Evolutionary conservation across 2,329 filamentous ascomycete genomes (phyloP).

Genomic region (Trichoderma aggressivum): DNA sequence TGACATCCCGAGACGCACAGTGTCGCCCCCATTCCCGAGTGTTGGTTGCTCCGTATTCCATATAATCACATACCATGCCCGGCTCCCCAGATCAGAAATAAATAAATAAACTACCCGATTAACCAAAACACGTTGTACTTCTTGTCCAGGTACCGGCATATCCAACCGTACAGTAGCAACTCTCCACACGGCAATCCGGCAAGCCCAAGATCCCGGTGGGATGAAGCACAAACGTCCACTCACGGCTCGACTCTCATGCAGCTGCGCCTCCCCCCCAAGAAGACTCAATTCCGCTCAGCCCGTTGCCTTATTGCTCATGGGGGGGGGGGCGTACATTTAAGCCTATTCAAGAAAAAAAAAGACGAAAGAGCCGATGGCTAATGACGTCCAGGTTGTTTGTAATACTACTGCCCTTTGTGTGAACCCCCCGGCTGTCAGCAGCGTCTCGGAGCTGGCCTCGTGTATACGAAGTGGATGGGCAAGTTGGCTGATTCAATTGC

Average conservation of each 20-base stretch:
- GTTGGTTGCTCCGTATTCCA: neutral
- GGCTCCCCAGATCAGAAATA: neutral
- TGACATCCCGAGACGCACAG: neutral
- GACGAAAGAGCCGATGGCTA: neutral
- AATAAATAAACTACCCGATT: neutral
- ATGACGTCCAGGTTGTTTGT: neutral
- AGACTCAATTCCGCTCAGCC: neutral
- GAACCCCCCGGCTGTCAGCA: neutral
- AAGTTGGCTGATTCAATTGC: neutral
- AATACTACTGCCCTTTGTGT: neutral
- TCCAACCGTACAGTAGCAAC: neutral
- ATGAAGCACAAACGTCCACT: neutral
- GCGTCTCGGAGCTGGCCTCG: constrained; percentile 1
- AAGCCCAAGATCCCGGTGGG: neutral
- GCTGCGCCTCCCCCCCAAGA: neutral
- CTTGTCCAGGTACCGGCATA: constrained; percentile 1
- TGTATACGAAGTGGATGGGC: neutral
- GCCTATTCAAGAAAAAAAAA: neutral
- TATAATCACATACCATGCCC: neutral
- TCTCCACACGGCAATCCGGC: constrained; percentile 11
- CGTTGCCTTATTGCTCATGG: neutral
- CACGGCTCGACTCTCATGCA: neutral
- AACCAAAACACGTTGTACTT: neutral
- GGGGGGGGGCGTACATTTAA: neutral
- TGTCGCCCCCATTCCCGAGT: neutral